Base-by-base conservation (phyloP, 2,329 filamentous ascomycete species). In the Fusarium sp. region DNA sequence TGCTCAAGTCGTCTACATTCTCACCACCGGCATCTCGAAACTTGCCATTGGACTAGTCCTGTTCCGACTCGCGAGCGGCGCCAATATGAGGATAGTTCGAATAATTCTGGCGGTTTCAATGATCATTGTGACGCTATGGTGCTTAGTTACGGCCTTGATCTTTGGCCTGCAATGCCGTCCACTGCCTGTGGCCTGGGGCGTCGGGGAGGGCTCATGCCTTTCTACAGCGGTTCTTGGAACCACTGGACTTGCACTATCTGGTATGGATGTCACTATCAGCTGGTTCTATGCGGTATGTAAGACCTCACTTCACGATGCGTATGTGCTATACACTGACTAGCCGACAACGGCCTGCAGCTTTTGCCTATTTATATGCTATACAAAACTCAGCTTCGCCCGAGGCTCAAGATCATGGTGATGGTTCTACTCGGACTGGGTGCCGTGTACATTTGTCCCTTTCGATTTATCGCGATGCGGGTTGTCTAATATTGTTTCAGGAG, bases 191-290 rank as follows among this genome's bases (percentile, higher is more conserved):
- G 50, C 35, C 11, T 62, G 50, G 59, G 50, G 18, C 4, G 35
- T 62, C 18, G 22, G 42, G 13, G 17, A 56, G 20, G 50, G 59
- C 4, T 33, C 27, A 10, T 62, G 59, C 15, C 41, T 56, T n/a
- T 25, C 50, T 17, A 62, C 50, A 5, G 29, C 52, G 45, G 55
- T 42, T 39, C 36, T 62, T 3, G 62, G 62, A 17, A 62, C 50
- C 11, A 42, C 46, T 33, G 56, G 52, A 8, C 59, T 62, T 18
- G 56, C 50, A 12, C 41, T 69, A 5, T 65, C 56, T 9, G 52
- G 55, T 4, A 69, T 65, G 57, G 65, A 65, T 33, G 42, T 69
- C n/a, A 54, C 57, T 12, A 41, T 53, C 20, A 68, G 62, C 27
- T 69, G 56, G 65, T 58, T 65, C 14, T 65, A 65, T 44, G 65